Percentiles rank a stretch among this genome's conserved stretches.
Conservation (phyloP, 306 rosid genomes). For the Luffa aegyptiaca region DNA sequence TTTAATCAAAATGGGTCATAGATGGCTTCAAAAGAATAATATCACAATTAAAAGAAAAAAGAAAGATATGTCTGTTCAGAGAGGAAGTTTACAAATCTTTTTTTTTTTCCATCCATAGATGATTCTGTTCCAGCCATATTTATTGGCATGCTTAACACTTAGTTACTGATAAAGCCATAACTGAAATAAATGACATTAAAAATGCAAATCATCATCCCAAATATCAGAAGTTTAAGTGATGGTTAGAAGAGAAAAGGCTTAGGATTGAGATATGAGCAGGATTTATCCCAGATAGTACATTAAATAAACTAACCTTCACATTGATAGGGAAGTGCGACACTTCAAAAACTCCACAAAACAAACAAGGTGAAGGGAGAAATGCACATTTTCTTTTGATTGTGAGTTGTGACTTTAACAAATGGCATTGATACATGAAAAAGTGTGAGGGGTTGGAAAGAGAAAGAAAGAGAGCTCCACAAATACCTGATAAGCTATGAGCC, state of each 20-base stretch:
- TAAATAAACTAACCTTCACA: not conserved
- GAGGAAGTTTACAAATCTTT: not conserved
- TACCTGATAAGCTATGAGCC: slow-evolving; percentile 87
- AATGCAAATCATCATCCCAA: not conserved
- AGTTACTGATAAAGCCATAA: not conserved
- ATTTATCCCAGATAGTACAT: not conserved
- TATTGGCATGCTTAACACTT: not conserved
- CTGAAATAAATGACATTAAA: not conserved
- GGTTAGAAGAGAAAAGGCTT: not conserved
- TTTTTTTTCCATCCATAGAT: not conserved
- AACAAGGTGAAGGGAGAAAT: not conserved
- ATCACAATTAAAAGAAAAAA: not conserved
- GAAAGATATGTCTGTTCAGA: not conserved
- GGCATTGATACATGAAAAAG: not conserved
- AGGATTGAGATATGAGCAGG: not conserved
- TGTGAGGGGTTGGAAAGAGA: not conserved
- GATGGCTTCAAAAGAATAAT: not conserved
- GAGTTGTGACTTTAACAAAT: not conserved
- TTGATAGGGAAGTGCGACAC: not conserved
- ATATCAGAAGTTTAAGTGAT: not conserved
- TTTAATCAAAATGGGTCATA: not conserved
- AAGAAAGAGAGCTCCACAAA: slow-evolving; percentile 10
- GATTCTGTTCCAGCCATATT: not conserved
- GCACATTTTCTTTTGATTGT: not conserved
- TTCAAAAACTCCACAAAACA: not conserved